Base-by-base conservation (phyloP, 139 green algal genomes). In the Microglena sp. region DNA sequence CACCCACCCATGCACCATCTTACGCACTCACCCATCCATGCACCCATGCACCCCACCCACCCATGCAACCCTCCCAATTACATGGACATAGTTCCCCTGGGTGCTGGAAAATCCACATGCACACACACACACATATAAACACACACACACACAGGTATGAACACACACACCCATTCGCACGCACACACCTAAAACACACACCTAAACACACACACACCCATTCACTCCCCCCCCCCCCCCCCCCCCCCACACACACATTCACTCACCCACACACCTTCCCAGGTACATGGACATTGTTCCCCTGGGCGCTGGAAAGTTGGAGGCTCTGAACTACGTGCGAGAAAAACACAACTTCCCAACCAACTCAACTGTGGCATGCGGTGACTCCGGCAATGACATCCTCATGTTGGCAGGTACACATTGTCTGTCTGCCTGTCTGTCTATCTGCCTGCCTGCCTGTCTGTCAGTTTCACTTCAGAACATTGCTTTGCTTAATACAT, bases 311-410 rank as follows among this genome's bases (percentile, higher is more conserved):
- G 89, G 89, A 35, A 95, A 95, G 78, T 69, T 73, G 21, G 76
- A 89, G 58, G 84, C 89, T 2, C 71, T 95, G 28, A 84, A 95
- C 45, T 87, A 93, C 45, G 79, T 93, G 45, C 71, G 89, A 18
- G 59, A 67, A 31, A 59, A 79, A 27, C 86, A 88, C 54, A 77
- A 75, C 32, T 84, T 95, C 70, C 62, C 77, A 0, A 27, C 66
- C 1, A 34, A 61, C 1, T 59, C 68, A 28, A 93, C 85, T 6
- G 77, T 96, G 43, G 89, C 91, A n/a, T 92, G 86, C 32, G 91
- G 91, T 0, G 91, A 97, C 80, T 85, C 67, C 21, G 90, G 89
- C 33, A 97, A 97, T 69, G 91, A 97, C 73, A 91, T 91, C 36
- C 74, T 95, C 40, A 96, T 97, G 91, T 79, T 97, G 31, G 78